Conservation (phyloP, 1,139 yeast genomes). For the Lodderomyces pseudojiufengensis region DNA sequence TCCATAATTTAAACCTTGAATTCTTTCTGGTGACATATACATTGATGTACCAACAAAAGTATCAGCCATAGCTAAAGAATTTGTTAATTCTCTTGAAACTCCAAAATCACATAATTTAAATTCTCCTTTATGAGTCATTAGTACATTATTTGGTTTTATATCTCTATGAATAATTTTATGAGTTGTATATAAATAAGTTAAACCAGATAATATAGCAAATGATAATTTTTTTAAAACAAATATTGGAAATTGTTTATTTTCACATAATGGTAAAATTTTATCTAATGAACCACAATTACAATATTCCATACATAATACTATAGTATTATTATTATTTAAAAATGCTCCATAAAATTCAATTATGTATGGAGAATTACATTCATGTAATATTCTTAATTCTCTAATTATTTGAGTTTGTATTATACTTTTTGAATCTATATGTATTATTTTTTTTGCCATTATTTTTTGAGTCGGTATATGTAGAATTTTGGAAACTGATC, state of each 20-base stretch:
- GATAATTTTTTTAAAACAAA: slow-evolving; percentile 71
- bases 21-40: slow-evolving; percentile 97
- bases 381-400: slow-evolving; percentile 87
- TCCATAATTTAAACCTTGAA: slow-evolving; percentile 89
- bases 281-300: slow-evolving; percentile 94
- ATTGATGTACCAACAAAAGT: slow-evolving; percentile 97
- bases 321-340: slow-evolving; percentile 58
- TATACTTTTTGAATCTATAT: slow-evolving; percentile 76
- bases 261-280: slow-evolving; percentile 59
- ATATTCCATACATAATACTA: slow-evolving; percentile 90
- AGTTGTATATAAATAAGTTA: slow-evolving; percentile 71
- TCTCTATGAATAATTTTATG: slow-evolving; percentile 92
- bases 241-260: slow-evolving; percentile 48
- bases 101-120: slow-evolving; percentile 92
- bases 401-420: slow-evolving; percentile 84
- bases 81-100: slow-evolving; percentile 83
- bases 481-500: slow-evolving; percentile 82
- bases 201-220: slow-evolving; percentile 73
- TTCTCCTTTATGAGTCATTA: slow-evolving; percentile 74
- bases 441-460: slow-evolving; percentile 89
- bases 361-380: slow-evolving; percentile 78
- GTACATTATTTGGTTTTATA: slow-evolving; percentile 50
- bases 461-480: slow-evolving; percentile 85
- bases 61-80: slow-evolving; percentile 81
- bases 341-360: slow-evolving; percentile 91